Conservation (phyloP, 225 moss, liverwort and hornwort species). For the Asterella californica region DNA sequence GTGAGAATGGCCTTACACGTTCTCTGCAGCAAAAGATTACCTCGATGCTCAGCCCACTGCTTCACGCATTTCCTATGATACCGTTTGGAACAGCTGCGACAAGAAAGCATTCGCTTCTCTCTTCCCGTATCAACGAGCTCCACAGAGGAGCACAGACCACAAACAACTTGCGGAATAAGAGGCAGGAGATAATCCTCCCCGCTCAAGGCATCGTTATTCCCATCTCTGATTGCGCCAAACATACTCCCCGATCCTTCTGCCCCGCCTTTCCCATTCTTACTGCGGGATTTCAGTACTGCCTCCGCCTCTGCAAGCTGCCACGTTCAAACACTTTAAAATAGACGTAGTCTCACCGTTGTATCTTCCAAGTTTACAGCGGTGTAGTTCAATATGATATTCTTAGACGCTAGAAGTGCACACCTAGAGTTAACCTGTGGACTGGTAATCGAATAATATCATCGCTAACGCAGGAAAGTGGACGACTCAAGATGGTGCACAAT, state of each 20-base stretch:
- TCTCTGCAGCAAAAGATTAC: slow-evolving; percentile 30
- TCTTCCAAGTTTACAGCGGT: neutral
- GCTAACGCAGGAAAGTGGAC: neutral
- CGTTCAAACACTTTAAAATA: slow-evolving; percentile 20
- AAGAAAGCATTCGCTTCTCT: slow-evolving; percentile 82
- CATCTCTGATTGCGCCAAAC: slow-evolving; percentile 40
- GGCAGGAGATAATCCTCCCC: slow-evolving; percentile 52
- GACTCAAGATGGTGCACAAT: neutral
- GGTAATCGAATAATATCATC: neutral
- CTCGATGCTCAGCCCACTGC: slow-evolving; percentile 81
- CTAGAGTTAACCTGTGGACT: neutral
- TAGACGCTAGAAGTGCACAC: slow-evolving; percentile 1
- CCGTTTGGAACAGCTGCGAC: slow-evolving; percentile 68
- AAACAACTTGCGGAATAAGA: slow-evolving; percentile 57
- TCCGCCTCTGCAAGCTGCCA: slow-evolving; percentile 59
- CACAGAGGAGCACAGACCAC: slow-evolving; percentile 73
- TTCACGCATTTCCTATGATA: slow-evolving; percentile 91
- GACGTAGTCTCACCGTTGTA: neutral
- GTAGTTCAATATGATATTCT: neutral
- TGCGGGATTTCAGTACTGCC: slow-evolving; percentile 34
- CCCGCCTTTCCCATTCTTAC: slow-evolving; percentile 10
- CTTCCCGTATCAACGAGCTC: slow-evolving; percentile 63
- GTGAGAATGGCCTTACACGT: neutral
- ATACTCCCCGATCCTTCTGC: slow-evolving; percentile 45
- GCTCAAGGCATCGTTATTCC: slow-evolving; percentile 37